Evolutionary conservation across 208 protist genomes (phyloP), one percentile per base, ranked within the genome.

Genomic region (Leishmania guyanensis): DNA sequence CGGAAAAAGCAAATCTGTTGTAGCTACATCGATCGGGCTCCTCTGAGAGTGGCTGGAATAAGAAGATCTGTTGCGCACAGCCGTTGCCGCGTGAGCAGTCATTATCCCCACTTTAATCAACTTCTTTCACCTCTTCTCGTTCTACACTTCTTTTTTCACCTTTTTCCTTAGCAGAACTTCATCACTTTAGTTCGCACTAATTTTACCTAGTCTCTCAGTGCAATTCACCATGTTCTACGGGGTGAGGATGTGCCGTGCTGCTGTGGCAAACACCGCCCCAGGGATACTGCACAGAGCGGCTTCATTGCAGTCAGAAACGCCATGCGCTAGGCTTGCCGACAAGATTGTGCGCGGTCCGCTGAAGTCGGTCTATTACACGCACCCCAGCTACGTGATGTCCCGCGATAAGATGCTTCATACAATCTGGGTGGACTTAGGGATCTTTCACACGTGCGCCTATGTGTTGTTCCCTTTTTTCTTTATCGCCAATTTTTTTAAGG

Each of bases 351-450:
- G 95, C 56, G 89, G 91, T 0, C 78, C 80, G n/a, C 81, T 77
- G 51, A 73, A 80, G 48, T 89, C 62, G 5, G 88, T 86, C 39
- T 98, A 93, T 88, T 98, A 96, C 84, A 86, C 84, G 29, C 95
- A 98, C 76, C 95, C 95, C 84, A 90, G 85, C 83, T 98, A 97
- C 77, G 92, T 97, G 43, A 95, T 97, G 92, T 88, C 91, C 33
- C 91, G 95, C 36, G 95, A 98, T 79, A 98, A 98, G 87, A 93
- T 96, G 89, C 88, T 97, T 26, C 90, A 94, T 76, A 98, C 93
- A 17, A 88, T 98, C 76, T 98, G 95, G 95, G 87, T 96, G 26
- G 95, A 98, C 70, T 86, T 86, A 68, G 93, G 92, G 36, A 80
- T 98, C 62, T 96, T 96, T 82, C 86, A 86, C 65, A 86, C 89